Conservation (phyloP, 2,329 filamentous ascomycete genomes). For the Macrophomina tecta region DNA sequence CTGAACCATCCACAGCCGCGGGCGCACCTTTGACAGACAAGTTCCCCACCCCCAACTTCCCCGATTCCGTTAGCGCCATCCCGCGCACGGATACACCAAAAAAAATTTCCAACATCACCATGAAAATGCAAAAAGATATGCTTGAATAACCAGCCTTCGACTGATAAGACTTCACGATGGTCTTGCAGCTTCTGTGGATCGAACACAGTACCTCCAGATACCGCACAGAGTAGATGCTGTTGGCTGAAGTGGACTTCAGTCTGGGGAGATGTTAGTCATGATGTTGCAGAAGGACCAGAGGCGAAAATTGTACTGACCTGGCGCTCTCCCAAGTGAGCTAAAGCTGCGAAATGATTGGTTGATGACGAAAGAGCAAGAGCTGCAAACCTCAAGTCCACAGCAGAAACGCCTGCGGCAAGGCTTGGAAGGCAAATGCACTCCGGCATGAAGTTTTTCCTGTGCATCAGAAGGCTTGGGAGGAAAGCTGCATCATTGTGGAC, state of each 20-base stretch:
- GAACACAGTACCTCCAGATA: constrained; percentile 48
- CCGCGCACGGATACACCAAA: background rate
- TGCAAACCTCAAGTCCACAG: background rate
- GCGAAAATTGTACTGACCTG: background rate
- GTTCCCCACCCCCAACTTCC: background rate
- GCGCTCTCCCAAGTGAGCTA: constrained; percentile 48
- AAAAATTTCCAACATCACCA: background rate
- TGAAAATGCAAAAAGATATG: background rate
- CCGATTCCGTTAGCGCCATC: background rate
- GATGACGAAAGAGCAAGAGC: background rate
- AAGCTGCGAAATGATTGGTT: constrained; percentile 34
- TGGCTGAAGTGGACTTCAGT: constrained; percentile 43
- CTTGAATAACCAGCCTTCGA: background rate
- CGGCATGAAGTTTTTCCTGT: too few relatives aligned
- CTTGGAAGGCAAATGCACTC: too few relatives aligned
- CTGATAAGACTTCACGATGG: constrained; percentile 29
- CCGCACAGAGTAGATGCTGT: constrained; percentile 34
- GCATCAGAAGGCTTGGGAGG: too few relatives aligned
- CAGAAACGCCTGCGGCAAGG: too few relatives aligned
- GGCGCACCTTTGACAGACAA: background rate
- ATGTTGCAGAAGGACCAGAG: background rate
- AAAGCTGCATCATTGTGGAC: too few relatives aligned
- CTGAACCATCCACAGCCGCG: too few relatives aligned
- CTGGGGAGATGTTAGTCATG: constrained; percentile 30
- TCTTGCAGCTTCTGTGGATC: constrained; percentile 44